Evolutionary conservation across 306 rosid genomes (phyloP).

Genomic region (Fragaria ananassa): DNA sequence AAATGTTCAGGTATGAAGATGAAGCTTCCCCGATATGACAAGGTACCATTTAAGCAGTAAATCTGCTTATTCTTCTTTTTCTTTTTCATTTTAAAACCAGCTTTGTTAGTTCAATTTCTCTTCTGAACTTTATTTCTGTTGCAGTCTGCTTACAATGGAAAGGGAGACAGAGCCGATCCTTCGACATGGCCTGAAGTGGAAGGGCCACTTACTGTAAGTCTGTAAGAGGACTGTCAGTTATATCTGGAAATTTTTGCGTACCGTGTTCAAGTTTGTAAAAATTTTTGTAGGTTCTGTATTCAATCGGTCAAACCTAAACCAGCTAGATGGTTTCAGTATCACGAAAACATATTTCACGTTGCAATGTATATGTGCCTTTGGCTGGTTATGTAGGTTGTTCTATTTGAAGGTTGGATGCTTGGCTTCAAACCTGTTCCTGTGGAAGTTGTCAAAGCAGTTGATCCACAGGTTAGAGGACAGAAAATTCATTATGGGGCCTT

Average conservation of each 20-base stretch:
- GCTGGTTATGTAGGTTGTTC: conserved; percentile 56
- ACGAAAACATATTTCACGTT: not conserved
- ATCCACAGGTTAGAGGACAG: conserved; percentile 70
- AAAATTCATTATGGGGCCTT: not conserved
- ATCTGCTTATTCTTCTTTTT: not conserved
- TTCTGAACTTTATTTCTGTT: conserved; percentile 21
- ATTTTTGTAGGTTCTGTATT: conserved; percentile 11
- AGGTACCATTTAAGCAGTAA: conserved; percentile 40
- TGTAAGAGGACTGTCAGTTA: conserved; percentile 1
- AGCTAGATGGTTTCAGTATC: not conserved
- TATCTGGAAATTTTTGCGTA: not conserved
- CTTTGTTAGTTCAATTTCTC: conserved; percentile 22
- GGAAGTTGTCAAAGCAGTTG: conserved; percentile 61
- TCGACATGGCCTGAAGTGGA: conserved; percentile 84
- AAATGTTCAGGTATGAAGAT: conserved; percentile 69
- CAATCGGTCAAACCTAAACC: not conserved
- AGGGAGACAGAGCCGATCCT: conserved; percentile 88
- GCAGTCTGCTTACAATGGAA: conserved; percentile 83
- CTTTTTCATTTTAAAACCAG: not conserved
- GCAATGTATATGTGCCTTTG: conserved; percentile 9
- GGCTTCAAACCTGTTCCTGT: conserved; percentile 80
- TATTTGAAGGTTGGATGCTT: conserved; percentile 99
- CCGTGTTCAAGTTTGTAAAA: not conserved
- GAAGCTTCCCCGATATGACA: conserved; percentile 86
- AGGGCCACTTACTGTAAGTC: conserved; percentile 74